phyloP scores from a whole-genome alignment of 2,329 filamentous ascomycete genomes.

The Triangularia setosa region DNA sequence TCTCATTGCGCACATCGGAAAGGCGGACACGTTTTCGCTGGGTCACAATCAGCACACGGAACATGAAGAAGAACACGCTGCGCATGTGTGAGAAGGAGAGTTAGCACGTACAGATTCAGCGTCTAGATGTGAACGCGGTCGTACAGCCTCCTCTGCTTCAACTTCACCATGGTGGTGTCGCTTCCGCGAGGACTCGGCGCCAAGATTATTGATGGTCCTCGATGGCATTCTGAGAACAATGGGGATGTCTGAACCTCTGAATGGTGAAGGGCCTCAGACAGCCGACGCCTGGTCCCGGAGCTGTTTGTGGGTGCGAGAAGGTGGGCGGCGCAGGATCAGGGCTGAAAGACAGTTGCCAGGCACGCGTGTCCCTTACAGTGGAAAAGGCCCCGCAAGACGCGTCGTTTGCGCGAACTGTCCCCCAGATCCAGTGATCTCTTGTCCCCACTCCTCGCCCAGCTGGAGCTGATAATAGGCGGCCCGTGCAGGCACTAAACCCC shows the following conservation, averaged over 20 bases:
- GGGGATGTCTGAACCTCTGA: not conserved
- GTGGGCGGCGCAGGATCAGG: not conserved
- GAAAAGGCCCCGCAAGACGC: not conserved
- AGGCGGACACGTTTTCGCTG: conserved; percentile 38
- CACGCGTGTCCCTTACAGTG: not conserved
- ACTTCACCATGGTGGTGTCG: conserved; percentile 37
- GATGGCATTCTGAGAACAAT: conserved; percentile 27
- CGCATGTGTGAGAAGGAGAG: not conserved
- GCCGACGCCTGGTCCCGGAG: not conserved
- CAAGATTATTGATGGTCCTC: conserved; percentile 26
- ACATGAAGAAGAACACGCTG: not conserved
- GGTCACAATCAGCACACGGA: conserved; percentile 18
- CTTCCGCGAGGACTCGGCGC: conserved; percentile 34
- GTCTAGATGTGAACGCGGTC: conserved; percentile 40
- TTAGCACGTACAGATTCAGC: conserved; percentile 36
- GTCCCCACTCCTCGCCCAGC: not conserved
- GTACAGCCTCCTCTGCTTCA: conserved; percentile 34
- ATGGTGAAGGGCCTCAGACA: not conserved
- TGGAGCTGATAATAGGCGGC: not conserved
- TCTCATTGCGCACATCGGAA: conserved; percentile 27
- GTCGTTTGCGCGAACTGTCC: not conserved
- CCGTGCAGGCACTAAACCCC: conserved; percentile 3
- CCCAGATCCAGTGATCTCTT: conserved; percentile 3
- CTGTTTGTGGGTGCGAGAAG: not conserved
- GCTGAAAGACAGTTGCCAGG: not conserved